Evolutionary conservation across 495 filamentous ascomycete species (phyloP).

Genomic region (Mytilinidion resinicola): DNA sequence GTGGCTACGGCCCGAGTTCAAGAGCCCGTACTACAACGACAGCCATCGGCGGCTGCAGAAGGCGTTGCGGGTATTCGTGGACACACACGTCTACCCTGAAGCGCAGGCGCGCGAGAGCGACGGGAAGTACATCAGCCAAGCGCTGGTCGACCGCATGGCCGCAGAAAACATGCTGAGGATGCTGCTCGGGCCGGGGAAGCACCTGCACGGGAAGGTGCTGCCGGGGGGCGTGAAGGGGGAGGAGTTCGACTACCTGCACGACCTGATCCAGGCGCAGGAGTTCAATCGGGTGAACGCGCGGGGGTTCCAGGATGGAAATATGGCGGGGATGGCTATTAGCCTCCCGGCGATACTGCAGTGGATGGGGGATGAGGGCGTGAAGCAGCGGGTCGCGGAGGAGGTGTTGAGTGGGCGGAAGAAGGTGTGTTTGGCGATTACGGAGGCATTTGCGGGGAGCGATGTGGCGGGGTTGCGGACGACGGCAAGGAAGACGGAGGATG

Average conservation of each 20-base stretch:
- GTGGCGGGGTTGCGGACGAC: constrained; percentile 79
- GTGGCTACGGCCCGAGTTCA: constrained; percentile 75
- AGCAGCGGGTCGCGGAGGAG: constrained; percentile 60
- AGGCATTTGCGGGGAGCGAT: constrained; percentile 84
- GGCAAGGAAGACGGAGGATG: constrained; percentile 72
- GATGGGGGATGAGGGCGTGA: constrained; percentile 59
- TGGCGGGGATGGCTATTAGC: constrained; percentile 78
- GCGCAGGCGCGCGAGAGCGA: constrained; percentile 71
- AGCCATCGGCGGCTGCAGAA: constrained; percentile 64
- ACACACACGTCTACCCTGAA: constrained; percentile 63
- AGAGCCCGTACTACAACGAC: constrained; percentile 76
- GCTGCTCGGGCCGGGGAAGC: constrained; percentile 77
- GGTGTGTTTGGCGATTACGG: constrained; percentile 81
- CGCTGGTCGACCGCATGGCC: constrained; percentile 71
- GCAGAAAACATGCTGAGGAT: constrained; percentile 69
- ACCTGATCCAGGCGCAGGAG: constrained; percentile 72
- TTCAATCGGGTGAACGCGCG: constrained; percentile 55
- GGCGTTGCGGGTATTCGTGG: constrained; percentile 68
- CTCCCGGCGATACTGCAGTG: constrained; percentile 78
- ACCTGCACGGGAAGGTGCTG: constrained; percentile 63
- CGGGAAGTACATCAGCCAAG: constrained; percentile 69
- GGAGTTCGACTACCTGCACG: constrained; percentile 86
- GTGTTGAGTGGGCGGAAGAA: constrained; percentile 77
- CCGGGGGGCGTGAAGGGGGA: constrained; percentile 66
- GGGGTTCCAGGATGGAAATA: constrained; percentile 51